These are phyloP conservation scores for Saccharomycopsis sp. DNA, from an alignment of 805 yeast species.

Conservation along the genomic window DNA sequence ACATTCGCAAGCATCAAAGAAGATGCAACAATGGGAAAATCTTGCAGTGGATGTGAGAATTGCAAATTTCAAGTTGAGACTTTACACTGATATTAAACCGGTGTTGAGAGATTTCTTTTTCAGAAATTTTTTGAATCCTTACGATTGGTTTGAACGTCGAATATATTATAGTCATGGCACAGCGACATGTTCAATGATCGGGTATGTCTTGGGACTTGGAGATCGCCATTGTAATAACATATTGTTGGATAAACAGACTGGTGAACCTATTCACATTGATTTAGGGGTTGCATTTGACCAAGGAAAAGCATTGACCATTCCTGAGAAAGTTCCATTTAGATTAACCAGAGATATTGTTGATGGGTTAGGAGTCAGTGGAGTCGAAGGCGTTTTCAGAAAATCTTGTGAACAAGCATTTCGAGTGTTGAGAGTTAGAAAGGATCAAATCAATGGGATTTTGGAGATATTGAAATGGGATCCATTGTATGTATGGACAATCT, in stretches of 20 bases:
- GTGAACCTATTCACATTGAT: slow-evolving; percentile 94
- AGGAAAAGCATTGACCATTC: slow-evolving; percentile 75
- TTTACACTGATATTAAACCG: slow-evolving; percentile 51
- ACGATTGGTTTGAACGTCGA: slow-evolving; percentile 66
- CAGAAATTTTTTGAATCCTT: slow-evolving; percentile 56
- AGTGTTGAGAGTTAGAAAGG: slow-evolving; percentile 57
- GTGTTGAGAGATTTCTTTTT: slow-evolving; percentile 65
- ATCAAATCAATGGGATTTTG: slow-evolving; percentile 69
- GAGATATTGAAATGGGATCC: slow-evolving; percentile 92
- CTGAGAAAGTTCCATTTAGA: slow-evolving; percentile 92
- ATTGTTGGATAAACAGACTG: slow-evolving; percentile 68
- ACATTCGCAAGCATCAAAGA: slow-evolving; percentile 51
- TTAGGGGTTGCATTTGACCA: slow-evolving; percentile 96
- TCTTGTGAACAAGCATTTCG: slow-evolving; percentile 68
- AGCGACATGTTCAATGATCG: slow-evolving; percentile 81
- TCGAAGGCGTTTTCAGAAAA: slow-evolving; percentile 65
- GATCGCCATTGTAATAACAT: slow-evolving; percentile 93
- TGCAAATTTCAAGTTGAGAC: slow-evolving; percentile 35
- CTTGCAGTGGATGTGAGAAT: slow-evolving; percentile 38
- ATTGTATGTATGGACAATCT: slow-evolving; percentile 81
- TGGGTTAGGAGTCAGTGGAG: slow-evolving; percentile 87
- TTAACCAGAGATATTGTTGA: slow-evolving; percentile 86
- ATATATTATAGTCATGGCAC: slow-evolving; percentile 65
- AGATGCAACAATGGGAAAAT: slow-evolving; percentile 54
- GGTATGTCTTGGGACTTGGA: slow-evolving; percentile 85